These are phyloP conservation scores for Acorus calamus DNA, from an alignment of 106 monocot species.

Conservation along the genomic window DNA sequence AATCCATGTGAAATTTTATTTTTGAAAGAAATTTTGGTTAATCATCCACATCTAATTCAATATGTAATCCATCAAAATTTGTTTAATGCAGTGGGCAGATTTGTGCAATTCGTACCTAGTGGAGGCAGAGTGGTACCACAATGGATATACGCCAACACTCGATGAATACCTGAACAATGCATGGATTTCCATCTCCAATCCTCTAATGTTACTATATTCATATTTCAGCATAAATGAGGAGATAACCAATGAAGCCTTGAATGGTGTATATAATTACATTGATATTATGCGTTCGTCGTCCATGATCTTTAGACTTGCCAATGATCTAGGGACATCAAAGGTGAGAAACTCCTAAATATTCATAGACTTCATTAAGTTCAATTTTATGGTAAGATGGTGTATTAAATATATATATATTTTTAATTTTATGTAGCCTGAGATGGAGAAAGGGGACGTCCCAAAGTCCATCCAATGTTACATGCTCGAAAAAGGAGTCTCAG, in stretches of 20 bases:
- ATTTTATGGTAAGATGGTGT: too few relatives aligned
- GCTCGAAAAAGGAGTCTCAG: constrained; percentile 16
- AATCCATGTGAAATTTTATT: not conserved
- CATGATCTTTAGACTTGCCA: constrained; percentile 9
- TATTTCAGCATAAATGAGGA: not conserved
- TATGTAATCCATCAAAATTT: too few relatives aligned
- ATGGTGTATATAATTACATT: constrained; percentile 1
- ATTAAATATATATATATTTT: not conserved
- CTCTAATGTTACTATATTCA: not conserved
- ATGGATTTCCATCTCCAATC: constrained; percentile 7
- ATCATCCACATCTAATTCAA: not conserved
- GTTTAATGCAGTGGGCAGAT: constrained; percentile 16
- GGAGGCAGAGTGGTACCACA: constrained; percentile 23
- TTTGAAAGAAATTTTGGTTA: not conserved
- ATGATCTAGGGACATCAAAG: constrained; percentile 24
- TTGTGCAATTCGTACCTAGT: constrained; percentile 13
- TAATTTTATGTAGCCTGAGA: constrained; percentile 6
- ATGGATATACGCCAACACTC: constrained; percentile 5
- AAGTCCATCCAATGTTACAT: constrained; percentile 26
- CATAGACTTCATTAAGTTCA: not conserved
- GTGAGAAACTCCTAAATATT: too few relatives aligned
- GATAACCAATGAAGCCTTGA: constrained; percentile 2
- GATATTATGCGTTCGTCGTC: not conserved
- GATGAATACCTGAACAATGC: constrained; percentile 24
- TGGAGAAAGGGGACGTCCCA: constrained; percentile 7